phyloP scores from a whole-genome alignment of 306 rosid genomes.

The Vigna reflexopilosa region DNA sequence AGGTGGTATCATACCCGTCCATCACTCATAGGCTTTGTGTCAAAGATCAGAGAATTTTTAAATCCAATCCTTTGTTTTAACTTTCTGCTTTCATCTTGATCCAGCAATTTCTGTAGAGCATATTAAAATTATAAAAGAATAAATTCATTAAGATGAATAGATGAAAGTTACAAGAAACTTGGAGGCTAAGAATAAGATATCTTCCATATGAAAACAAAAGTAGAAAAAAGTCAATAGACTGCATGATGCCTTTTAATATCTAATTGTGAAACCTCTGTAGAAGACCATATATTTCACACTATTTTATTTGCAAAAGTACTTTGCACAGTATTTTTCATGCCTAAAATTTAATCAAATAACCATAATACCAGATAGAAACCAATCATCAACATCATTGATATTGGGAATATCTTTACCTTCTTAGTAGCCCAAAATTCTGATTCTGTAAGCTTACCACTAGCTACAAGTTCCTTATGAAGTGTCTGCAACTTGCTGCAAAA shows the following conservation, averaged over 20 bases:
- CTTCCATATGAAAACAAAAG: background rate
- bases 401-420: constrained; percentile 59
- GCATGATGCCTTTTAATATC: constrained; percentile 17
- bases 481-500: constrained; percentile 82
- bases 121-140: background rate
- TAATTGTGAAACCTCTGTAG: background rate
- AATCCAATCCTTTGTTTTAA: constrained; percentile 83
- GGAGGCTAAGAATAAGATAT: background rate
- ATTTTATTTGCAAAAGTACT: constrained; percentile 35
- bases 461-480: constrained; percentile 88
- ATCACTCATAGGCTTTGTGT: constrained; percentile 86
- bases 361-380: background rate
- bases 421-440: constrained; percentile 98
- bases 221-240: constrained; percentile 10
- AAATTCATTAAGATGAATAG: background rate
- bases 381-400: constrained; percentile 21
- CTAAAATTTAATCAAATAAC: constrained; percentile 27
- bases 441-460: constrained; percentile 87
- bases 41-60: constrained; percentile 90
- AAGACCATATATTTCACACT: constrained; percentile 16
- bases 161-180: constrained; percentile 31
- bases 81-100: constrained; percentile 70
- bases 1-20: constrained; percentile 78
- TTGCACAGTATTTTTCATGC: constrained; percentile 20
- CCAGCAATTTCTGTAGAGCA: constrained; percentile 76